Percentiles rank a stretch among this genome's conserved stretches.
Evolutionary conservation across 768 basidiomycete genomes (phyloP).

Genomic region (Amanita pseudoporphyria): DNA sequence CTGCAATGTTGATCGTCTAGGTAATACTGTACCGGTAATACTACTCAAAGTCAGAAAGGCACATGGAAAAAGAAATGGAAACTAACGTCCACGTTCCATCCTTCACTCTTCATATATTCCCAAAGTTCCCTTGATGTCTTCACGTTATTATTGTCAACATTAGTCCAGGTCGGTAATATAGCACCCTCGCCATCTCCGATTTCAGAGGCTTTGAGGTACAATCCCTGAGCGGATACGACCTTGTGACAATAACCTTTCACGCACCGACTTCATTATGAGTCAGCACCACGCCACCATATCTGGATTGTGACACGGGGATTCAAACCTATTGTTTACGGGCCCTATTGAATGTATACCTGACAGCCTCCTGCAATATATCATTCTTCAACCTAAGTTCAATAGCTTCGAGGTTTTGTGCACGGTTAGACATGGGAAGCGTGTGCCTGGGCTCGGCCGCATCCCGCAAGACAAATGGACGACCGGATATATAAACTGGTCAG

Average conservation of each 20-base stretch:
- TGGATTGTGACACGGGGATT: slow-evolving; percentile 17
- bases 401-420: slow-evolving; percentile 91
- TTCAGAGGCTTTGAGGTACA: slow-evolving; percentile 20
- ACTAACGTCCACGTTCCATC: slow-evolving; percentile 88
- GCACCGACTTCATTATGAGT: slow-evolving; percentile 89
- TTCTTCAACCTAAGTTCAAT: slow-evolving; percentile 84
- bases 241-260: slow-evolving; percentile 12
- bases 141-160: slow-evolving; percentile 77
- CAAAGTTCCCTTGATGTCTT: slow-evolving; percentile 83
- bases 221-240: neutral
- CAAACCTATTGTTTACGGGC: neutral
- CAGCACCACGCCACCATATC: slow-evolving; percentile 83
- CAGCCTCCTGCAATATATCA: slow-evolving; percentile 83
- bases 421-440: slow-evolving; percentile 74
- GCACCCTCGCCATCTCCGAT: slow-evolving; percentile 63
- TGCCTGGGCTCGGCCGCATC: slow-evolving; percentile 78
- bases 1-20: neutral
- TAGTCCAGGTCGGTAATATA: slow-evolving; percentile 89
- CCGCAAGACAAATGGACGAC: slow-evolving; percentile 85
- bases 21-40: slow-evolving; percentile 55
- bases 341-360: slow-evolving; percentile 32
- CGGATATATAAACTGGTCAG: slow-evolving; percentile 73
- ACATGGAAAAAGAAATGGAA: neutral
- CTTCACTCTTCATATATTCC: slow-evolving; percentile 65
- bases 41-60: slow-evolving; percentile 21